Percentiles rank a stretch among this genome's conserved stretches.
phyloP scores from a whole-genome alignment of 345 rosid species.

The Bruguiera sexangula region DNA sequence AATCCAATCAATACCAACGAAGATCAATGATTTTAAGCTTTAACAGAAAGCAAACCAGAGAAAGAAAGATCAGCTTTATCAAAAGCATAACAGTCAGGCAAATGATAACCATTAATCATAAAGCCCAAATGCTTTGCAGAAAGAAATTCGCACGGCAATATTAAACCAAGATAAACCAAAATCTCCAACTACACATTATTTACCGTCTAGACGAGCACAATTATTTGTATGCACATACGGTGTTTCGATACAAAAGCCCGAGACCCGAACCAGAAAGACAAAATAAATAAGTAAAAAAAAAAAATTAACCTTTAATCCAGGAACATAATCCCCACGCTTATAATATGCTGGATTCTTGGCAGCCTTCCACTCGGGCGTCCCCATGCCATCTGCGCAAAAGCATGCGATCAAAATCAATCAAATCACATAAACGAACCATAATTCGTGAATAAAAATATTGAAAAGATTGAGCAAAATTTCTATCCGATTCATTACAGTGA shows the following conservation, averaged over 20 bases:
- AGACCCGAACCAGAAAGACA: not conserved
- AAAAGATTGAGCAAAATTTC: not conserved
- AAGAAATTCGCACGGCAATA: too few species aligned
- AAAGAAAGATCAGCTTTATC: too few species aligned
- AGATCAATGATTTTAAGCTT: too few species aligned
- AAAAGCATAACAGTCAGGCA: too few species aligned
- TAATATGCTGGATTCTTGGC: conserved; percentile 88
- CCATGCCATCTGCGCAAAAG: conserved; percentile 78
- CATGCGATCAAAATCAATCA: conserved; percentile 11
- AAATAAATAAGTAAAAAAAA: not conserved
- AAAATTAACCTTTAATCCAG: conserved; percentile 76
- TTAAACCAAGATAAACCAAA: not conserved
- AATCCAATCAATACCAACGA: too few species aligned
- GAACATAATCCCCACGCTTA: conserved; percentile 98
- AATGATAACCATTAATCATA: too few species aligned
- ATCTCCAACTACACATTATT: not conserved
- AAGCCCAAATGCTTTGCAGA: too few species aligned
- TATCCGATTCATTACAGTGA: conserved; percentile 53
- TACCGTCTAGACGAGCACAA: too few species aligned
- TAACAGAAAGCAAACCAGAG: too few species aligned
- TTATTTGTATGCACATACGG: too few species aligned
- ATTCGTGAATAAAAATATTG: not conserved
- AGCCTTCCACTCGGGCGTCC: conserved; percentile 98
- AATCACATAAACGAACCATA: not conserved
- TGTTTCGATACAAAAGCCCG: not conserved